Evolutionary conservation across 768 basidiomycete species (phyloP), one percentile per base, ranked within the genome.

Genomic region (Russula virescens): DNA sequence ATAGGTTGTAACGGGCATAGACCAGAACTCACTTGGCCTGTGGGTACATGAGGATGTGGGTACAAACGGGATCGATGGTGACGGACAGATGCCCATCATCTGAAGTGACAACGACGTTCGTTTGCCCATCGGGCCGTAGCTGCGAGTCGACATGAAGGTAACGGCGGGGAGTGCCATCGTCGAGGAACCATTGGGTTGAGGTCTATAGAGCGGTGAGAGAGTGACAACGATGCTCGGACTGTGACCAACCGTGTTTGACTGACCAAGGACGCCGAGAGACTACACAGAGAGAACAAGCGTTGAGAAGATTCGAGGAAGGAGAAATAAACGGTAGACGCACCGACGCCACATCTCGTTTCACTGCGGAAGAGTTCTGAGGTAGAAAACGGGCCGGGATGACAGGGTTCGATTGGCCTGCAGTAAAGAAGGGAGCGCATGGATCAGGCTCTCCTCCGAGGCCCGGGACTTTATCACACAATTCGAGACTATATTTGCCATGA

Each of bases 401-500:
- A 2, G 79, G 80, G 31, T 79, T 69, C 80, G 53, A 13, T 28
- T 56, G 35, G 11, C 55, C 64, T 1, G 35, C 55, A 19, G 55
- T 58, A 58, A 58, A 71, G 51, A 72, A 60, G 14, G 48, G 58
- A 4, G 47, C 58, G 46, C 68, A 70, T 3, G 66, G 49, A 19
- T 64, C 3, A 1, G 28, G 19, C 6, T 58, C 67, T 5, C 52
- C 63, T 31, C 52, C 52, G n/a, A n/a, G 72, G 48, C 75, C 68
- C 0, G 83, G 81, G 23, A 82, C 73, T 40, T 79, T 72, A 19
- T 74, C 66, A 71, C 83, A 85, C 63, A 85, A 72, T 51, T 71
- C 71, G 31, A 75, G 76, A 62, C 58, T 71, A 64, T 60, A 78
- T 53, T 58, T 51, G 42, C 57, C 68, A 25, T 65, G 60, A 0